Evolutionary conservation across 2,329 filamentous ascomycete species (phyloP).

Genomic region (Nemania diffusa): DNA sequence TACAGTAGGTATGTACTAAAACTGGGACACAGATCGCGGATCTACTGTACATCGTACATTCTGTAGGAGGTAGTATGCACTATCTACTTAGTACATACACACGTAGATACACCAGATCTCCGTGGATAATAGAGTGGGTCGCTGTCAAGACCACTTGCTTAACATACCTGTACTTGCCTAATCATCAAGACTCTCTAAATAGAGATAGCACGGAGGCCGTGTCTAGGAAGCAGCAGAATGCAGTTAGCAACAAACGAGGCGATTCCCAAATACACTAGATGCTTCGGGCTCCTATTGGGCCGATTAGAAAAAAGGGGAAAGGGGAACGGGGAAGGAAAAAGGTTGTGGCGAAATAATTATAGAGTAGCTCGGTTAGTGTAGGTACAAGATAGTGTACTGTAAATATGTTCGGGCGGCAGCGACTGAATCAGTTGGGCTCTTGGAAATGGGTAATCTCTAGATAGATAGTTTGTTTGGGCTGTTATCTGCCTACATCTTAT

Average conservation of each 20-base stretch:
- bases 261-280: background rate
- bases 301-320: background rate
- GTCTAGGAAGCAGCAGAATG: background rate
- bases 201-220: background rate
- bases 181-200: background rate
- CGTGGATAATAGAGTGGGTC: background rate
- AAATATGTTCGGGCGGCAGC: background rate
- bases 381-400: background rate
- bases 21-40: conserved; percentile 21
- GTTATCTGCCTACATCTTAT: conserved; percentile 17
- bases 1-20: conserved; percentile 12
- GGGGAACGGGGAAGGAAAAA: too few relatives aligned
- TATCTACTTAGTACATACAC: background rate
- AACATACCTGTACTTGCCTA: too few relatives aligned
- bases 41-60: conserved; percentile 18
- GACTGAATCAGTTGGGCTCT: conserved; percentile 8
- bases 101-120: conserved; percentile 4
- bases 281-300: background rate
- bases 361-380: background rate
- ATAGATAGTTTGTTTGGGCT: background rate
- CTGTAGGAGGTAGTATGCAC: too few relatives aligned
- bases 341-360: background rate
- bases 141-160: background rate
- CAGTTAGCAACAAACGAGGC: background rate
- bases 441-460: background rate